Evolutionary conservation across 2,329 filamentous ascomycete species (phyloP).

Genomic region (Apiospora sp.): DNA sequence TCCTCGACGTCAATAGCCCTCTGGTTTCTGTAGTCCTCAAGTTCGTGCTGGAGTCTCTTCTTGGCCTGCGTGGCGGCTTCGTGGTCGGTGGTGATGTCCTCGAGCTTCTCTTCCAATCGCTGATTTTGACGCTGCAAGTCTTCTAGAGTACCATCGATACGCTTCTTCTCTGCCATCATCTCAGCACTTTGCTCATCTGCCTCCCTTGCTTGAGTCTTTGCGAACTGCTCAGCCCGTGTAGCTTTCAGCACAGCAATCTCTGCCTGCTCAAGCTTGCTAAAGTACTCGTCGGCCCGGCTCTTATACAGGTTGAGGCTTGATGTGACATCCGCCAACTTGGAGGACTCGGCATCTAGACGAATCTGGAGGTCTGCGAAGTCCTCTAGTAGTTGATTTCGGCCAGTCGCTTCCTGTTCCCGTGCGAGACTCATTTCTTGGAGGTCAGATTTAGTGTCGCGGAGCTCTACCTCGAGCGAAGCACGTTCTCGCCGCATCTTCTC

Average conservation of each 20-base stretch:
- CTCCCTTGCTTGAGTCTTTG: constrained; percentile 87
- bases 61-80: constrained; percentile 87
- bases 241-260: constrained; percentile 96
- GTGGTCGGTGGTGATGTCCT: constrained; percentile 90
- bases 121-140: constrained; percentile 91
- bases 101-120: constrained; percentile 86
- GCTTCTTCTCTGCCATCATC: constrained; percentile 90
- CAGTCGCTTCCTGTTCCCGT: constrained; percentile 87
- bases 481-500: constrained; percentile 87
- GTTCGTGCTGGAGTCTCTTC: constrained; percentile 93
- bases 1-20: constrained; percentile 96
- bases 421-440: constrained; percentile 80
- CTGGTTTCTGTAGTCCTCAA: constrained; percentile 96
- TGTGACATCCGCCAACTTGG: constrained; percentile 82
- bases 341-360: constrained; percentile 86
- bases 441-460: constrained; percentile 84
- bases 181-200: constrained; percentile 90
- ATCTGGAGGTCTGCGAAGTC: constrained; percentile 96
- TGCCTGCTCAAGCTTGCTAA: constrained; percentile 94
- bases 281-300: constrained; percentile 92
- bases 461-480: constrained; percentile 81
- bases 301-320: constrained; percentile 91
- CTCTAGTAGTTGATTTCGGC: constrained; percentile 85
- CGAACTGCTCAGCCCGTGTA: constrained; percentile 90
- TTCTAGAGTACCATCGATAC: constrained; percentile 86